A percentile compares a stretch with the other conserved stretches of the same genome.
Conservation (phyloP, 2,329 filamentous ascomycete species). For the Pestalotiopsis sp. region DNA sequence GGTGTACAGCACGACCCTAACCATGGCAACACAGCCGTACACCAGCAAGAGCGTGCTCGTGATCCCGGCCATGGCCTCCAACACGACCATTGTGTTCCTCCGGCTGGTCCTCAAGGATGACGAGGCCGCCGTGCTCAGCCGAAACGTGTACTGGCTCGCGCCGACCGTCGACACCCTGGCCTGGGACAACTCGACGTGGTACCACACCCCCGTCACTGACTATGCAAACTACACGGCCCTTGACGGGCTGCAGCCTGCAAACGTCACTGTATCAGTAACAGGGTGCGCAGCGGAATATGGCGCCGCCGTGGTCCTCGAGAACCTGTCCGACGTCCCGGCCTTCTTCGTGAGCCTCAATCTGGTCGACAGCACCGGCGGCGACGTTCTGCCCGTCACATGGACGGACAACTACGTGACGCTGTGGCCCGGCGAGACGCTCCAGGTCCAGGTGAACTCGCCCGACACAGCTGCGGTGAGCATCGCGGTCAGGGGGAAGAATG, state of each 20-base stretch:
- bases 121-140: constrained; percentile 42
- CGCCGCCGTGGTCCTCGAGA: constrained; percentile 48
- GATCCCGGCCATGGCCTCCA: constrained; percentile 33
- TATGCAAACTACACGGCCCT: constrained; percentile 54
- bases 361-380: constrained; percentile 43
- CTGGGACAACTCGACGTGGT: constrained; percentile 63
- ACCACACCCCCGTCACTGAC: constrained; percentile 56
- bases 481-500: neutral
- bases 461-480: neutral
- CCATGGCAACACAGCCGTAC: constrained; percentile 45
- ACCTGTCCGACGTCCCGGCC: constrained; percentile 54
- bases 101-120: constrained; percentile 48
- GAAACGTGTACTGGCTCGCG: constrained; percentile 65
- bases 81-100: constrained; percentile 51
- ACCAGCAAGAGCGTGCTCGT: constrained; percentile 39
- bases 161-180: constrained; percentile 49
- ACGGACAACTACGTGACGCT: constrained; percentile 67
- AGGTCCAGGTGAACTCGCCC: constrained; percentile 33
- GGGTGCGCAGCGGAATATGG: constrained; percentile 15
- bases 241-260: constrained; percentile 36
- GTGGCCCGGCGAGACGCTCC: constrained; percentile 57
- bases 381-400: constrained; percentile 58
- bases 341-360: constrained; percentile 60
- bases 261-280: constrained; percentile 13
- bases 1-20: constrained; percentile 37